phyloP scores from a whole-genome alignment of 1,284 basidiomycete species.

The Moniliella sp. region DNA sequence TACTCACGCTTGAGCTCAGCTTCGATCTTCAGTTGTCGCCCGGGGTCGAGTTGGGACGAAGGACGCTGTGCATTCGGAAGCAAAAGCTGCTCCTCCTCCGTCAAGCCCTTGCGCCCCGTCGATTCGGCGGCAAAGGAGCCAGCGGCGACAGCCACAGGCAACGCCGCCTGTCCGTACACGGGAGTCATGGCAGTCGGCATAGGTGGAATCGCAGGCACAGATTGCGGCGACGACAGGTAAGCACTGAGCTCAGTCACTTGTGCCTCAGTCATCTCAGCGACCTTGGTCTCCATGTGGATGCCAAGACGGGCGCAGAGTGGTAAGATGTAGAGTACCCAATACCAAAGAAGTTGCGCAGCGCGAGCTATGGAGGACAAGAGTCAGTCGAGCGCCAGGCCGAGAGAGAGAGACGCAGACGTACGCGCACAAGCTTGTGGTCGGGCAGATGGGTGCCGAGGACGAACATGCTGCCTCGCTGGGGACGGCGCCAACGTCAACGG shows the following conservation, averaged over 20 bases:
- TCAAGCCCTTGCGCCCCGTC: constrained; percentile 1
- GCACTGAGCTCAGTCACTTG: constrained; percentile 66
- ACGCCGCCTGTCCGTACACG: constrained; percentile 7
- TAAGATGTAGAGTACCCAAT: constrained; percentile 52
- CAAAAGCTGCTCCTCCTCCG: background rate
- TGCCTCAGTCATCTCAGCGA: constrained; percentile 51
- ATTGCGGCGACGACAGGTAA: constrained; percentile 58
- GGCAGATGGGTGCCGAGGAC: constrained; percentile 28
- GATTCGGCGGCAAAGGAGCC: constrained; percentile 1
- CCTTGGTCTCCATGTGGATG: constrained; percentile 53
- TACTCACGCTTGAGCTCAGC: constrained; percentile 55
- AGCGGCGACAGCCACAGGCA: background rate
- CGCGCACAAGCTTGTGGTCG: constrained; percentile 30
- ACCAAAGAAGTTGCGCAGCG: constrained; percentile 62
- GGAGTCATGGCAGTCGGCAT: constrained; percentile 17
- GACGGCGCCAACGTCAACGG: too few relatives aligned
- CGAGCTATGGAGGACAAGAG: constrained; percentile 42
- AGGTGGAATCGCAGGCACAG: constrained; percentile 43
- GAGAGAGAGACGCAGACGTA: constrained; percentile 5
- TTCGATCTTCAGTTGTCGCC: constrained; percentile 57
- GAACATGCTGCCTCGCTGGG: constrained; percentile 31
- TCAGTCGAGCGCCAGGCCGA: background rate
- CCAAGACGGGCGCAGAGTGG: constrained; percentile 64
- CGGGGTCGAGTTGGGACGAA: constrained; percentile 31
- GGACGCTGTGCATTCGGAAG: constrained; percentile 12